A percentile compares a stretch with the other conserved stretches of the same genome.
Conservation (phyloP, 768 basidiomycete genomes). For the Macrolepiota fuliginosa region DNA sequence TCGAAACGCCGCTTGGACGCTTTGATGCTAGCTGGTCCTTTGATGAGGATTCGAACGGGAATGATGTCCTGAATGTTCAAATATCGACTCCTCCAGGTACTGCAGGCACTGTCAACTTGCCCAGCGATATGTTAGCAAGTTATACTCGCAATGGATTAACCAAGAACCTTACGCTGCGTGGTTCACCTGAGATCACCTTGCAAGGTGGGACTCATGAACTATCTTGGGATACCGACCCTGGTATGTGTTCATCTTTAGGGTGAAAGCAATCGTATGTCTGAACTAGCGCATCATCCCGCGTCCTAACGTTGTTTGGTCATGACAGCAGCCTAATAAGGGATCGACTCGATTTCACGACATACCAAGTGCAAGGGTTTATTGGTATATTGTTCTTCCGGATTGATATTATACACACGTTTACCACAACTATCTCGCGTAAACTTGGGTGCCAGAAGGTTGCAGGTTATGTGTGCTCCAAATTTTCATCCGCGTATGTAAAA, state of each 20-base stretch:
- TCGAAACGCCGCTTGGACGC: slow-evolving; percentile 50
- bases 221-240: slow-evolving; percentile 3
- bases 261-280: neutral
- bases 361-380: no score
- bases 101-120: neutral
- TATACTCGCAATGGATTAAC: neutral
- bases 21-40: slow-evolving; percentile 46
- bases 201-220: slow-evolving; percentile 4
- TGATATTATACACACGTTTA: no score
- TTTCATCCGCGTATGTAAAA: no score
- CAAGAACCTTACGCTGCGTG: neutral
- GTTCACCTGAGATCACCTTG: slow-evolving; percentile 1
- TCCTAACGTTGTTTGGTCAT: neutral
- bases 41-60: neutral
- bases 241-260: neutral
- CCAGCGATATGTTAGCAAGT: slow-evolving; percentile 3
- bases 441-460: no score
- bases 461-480: no score
- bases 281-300: neutral
- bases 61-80: slow-evolving; percentile 1
- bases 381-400: no score
- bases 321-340: neutral
- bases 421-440: no score
- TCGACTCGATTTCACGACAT: no score
- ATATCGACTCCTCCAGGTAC: slow-evolving; percentile 3